These are phyloP conservation scores for Closterium sp. DNA, from an alignment of 139 green algal genomes.

Conservation along the genomic window DNA sequence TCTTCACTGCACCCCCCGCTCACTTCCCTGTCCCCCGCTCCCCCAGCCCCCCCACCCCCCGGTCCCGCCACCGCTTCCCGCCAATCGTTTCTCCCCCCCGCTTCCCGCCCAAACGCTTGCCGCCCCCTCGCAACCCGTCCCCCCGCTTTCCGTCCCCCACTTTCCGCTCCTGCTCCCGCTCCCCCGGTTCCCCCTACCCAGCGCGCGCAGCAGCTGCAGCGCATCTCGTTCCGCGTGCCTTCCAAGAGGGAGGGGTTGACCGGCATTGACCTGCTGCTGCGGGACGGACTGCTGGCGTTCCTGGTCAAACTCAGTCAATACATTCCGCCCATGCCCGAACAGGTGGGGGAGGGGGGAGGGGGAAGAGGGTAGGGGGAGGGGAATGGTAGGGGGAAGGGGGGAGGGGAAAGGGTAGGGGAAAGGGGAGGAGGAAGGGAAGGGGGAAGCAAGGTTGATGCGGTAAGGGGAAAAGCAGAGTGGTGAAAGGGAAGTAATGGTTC, in stretches of 20 bases:
- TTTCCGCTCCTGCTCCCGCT: too few relatives aligned
- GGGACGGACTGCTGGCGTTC: constrained; percentile 25
- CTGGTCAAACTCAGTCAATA: constrained; percentile 11
- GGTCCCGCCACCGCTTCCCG: too few relatives aligned
- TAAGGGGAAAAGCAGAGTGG: too few relatives aligned
- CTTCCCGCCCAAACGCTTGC: background rate
- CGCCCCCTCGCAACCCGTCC: too few relatives aligned
- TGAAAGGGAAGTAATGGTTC: too few relatives aligned
- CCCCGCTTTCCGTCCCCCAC: too few relatives aligned
- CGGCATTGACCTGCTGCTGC: constrained; percentile 31
- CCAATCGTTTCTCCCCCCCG: too few relatives aligned
- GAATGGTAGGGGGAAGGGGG: too few relatives aligned
- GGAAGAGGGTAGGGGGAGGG: background rate
- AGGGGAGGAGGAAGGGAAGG: background rate
- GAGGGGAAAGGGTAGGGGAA: background rate
- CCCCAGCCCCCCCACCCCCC: too few relatives aligned
- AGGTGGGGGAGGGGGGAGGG: constrained; percentile 1
- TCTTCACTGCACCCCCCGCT: background rate
- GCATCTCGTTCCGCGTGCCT: background rate
- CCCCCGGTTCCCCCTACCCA: background rate
- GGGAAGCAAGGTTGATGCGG: background rate
- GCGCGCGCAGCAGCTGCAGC: constrained; percentile 6
- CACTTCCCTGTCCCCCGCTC: too few relatives aligned
- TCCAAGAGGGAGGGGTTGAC: constrained; percentile 7
- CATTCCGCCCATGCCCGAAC: background rate